Conservation (phyloP, 2,329 filamentous ascomycete genomes). For the Penicillium sp. region DNA sequence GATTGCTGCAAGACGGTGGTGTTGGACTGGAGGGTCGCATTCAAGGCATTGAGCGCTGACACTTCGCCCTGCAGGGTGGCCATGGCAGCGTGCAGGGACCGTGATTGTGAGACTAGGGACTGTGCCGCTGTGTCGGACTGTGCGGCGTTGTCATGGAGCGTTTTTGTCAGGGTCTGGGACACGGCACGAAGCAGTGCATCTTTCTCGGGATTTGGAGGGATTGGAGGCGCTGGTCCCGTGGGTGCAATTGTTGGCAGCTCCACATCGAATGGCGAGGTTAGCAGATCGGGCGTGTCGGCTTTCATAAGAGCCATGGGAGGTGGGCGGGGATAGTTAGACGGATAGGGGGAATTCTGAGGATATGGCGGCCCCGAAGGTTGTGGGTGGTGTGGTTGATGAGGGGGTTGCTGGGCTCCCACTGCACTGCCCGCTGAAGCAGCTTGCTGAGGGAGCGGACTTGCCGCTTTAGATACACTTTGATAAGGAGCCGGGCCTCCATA, state of each 20-base stretch:
- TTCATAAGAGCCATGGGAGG: slow-evolving; percentile 26
- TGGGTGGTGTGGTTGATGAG: slow-evolving; percentile 24
- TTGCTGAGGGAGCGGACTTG: not conserved
- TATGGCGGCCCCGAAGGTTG: slow-evolving; percentile 26
- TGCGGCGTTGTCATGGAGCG: slow-evolving; percentile 64
- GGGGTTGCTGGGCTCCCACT: slow-evolving; percentile 15
- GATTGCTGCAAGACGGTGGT: slow-evolving; percentile 72
- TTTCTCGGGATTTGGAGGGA: slow-evolving; percentile 94
- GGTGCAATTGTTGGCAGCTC: slow-evolving; percentile 49
- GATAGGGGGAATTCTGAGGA: slow-evolving; percentile 31
- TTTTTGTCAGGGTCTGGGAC: slow-evolving; percentile 63
- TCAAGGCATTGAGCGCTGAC: slow-evolving; percentile 65
- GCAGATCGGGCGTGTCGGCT: slow-evolving; percentile 51
- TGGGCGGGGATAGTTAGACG: slow-evolving; percentile 24
- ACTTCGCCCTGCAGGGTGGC: slow-evolving; percentile 70
- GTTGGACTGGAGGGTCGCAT: slow-evolving; percentile 69
- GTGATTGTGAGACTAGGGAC: slow-evolving; percentile 72
- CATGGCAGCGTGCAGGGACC: slow-evolving; percentile 69
- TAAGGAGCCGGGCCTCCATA: slow-evolving; percentile 1
- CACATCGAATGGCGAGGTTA: slow-evolving; percentile 61
- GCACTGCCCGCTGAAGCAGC: slow-evolving; percentile 5
- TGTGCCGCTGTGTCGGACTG: slow-evolving; percentile 72
- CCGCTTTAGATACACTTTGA: not conserved
- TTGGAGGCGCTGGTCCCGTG: slow-evolving; percentile 65
- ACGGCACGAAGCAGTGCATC: slow-evolving; percentile 78